Evolutionary conservation across 306 rosid genomes (phyloP), one percentile per base, ranked within the genome.

Genomic region (Glycine tomentella): DNA sequence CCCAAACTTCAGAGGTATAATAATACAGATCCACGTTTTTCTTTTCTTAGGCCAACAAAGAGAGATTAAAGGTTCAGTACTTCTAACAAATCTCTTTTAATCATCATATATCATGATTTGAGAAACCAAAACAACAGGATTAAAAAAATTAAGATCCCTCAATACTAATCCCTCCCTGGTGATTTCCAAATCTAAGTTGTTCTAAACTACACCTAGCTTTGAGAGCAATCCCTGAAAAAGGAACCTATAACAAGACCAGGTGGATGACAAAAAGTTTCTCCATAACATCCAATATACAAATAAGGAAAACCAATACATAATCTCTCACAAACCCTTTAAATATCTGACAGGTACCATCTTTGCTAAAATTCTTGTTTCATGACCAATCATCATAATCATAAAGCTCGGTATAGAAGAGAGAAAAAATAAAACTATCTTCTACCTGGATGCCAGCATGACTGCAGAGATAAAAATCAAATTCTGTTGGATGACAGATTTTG

Each of bases 371-470:
- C 45, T 44, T 10, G 7, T 80, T 36, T 68, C 76, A 74, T 31
- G n/a, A 66, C 14, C 20, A 38, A 63, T 42, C 46, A 63, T 63
- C 4, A 3, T 34, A 34, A 33, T 57, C 20, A 34, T 36, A 56
- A 45, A 82, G 53, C n/a, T 4, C 0, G 1, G 7, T 2, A 49
- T 3, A 15, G 17, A 55, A 51, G 13, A 20, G 31, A 50, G 69
- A 34, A 25, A 25, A 25, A 3, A 36, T 2, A 49, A 49, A 9
- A 52, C 46, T 11, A 45, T 57, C 34, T 44, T 59, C 50, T 16
- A 89, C 99, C 97, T 95, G 97, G 45, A 93, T 93, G 81, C 99
- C 99, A 16, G 99, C 99, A 74, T 95, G 99, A 68, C 97, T 93
- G 71, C 99, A 95, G 3, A 95, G 94, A 59, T 93, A 95, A 79